Base-by-base conservation (phyloP, 352 stramenopile species). In the Pythium pyrilobum region DNA sequence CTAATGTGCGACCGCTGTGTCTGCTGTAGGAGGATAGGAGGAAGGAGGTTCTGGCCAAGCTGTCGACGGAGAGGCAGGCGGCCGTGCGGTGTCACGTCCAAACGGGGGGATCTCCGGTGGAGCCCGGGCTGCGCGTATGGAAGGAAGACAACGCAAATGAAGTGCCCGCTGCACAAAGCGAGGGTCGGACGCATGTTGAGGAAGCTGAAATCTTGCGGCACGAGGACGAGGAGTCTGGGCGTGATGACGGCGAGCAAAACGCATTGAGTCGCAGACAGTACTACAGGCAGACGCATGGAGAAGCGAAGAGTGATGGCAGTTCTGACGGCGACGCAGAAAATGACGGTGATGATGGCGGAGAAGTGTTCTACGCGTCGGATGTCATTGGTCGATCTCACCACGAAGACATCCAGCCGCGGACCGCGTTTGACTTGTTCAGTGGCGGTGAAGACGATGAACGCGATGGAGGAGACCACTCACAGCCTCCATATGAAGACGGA, bases 41-140 rank as follows among this genome's bases (percentile, higher is more conserved):
- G 28, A 67, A 67, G 27, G 72, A 89, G 36, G 87, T 91, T 41
- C 55, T 91, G 13, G 64, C 70, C 10, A 91, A 88, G 52, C 44
- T 91, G 7, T 85, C 74, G 0, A 64, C 71, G 0, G 78, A 89
- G 33, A 59, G 81, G 6, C 69, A 85, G 49, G 51, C 72, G 3
- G 62, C 66, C 27, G 61, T 81, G 9, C 63, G 61, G 12, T n/a
- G 31, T 6, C 6, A 20, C 20, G 9, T 15, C n/a, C n/a, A n/a
- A n/a, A n/a, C n/a, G n/a, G n/a, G n/a, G n/a, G n/a, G n/a, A n/a
- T n/a, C n/a, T n/a, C n/a, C n/a, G n/a, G n/a, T n/a, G n/a, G n/a
- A n/a, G 11, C 9, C 20, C 10, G 16, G 4, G 8, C 3, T 21
- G n/a, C 28, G 15, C 25, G 1, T 12, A 36, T 18, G 23, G 33